These are phyloP conservation scores for Sordariomycetes sp. DNA, from an alignment of 2,329 filamentous ascomycete genomes.

Conservation along the genomic window DNA sequence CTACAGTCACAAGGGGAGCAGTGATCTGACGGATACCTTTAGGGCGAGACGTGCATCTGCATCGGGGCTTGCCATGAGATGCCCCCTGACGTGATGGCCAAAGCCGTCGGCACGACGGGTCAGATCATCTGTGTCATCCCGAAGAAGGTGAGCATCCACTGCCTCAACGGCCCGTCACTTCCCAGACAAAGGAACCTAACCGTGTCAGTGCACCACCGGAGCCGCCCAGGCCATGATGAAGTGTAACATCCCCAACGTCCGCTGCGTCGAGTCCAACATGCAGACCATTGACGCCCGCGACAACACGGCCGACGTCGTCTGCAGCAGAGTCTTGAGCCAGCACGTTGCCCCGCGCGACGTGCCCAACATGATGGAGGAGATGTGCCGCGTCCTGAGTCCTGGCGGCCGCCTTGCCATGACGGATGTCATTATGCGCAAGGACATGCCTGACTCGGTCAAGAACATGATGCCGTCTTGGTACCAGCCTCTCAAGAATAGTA, in stretches of 20 bases:
- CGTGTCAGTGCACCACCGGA: not conserved
- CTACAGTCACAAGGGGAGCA: no score
- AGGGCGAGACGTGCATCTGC: constrained; percentile 1
- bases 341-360: not conserved
- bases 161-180: not conserved
- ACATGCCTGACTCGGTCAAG: not conserved
- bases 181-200: not conserved
- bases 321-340: not conserved
- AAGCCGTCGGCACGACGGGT: not conserved
- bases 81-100: not conserved
- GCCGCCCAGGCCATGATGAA: not conserved
- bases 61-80: not conserved
- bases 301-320: not conserved
- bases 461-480: not conserved
- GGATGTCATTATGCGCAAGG: not conserved
- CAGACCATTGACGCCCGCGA: not conserved
- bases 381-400: not conserved
- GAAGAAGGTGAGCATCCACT: not conserved
- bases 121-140: constrained; percentile 2
- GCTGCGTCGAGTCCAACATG: not conserved
- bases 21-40: not conserved
- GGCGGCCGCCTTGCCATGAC: not conserved
- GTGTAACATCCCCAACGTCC: not conserved
- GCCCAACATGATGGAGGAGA: not conserved
- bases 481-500: not conserved